A percentile compares a stretch with the other conserved stretches of the same genome.
Conservation (phyloP, 371 early-diverging fungal genomes). For the Mortierella sp. region DNA sequence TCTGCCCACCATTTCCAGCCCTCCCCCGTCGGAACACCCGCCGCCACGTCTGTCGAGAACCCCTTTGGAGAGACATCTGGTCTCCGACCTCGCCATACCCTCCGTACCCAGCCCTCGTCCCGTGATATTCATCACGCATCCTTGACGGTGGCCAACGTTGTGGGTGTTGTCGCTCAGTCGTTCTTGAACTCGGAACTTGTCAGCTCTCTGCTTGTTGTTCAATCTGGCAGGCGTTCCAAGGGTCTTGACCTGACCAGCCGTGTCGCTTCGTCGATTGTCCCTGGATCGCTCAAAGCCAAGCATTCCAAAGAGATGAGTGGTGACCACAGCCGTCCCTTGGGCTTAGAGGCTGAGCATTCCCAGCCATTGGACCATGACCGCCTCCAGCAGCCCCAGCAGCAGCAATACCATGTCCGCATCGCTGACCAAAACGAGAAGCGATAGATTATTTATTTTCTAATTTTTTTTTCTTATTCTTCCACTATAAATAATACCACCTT, state of each 20-base stretch:
- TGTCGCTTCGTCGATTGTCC: conserved; percentile 19
- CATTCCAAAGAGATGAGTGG: conserved; percentile 27
- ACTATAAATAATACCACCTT: not conserved
- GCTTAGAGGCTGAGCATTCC: conserved; percentile 20
- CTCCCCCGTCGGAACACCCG: conserved; percentile 22
- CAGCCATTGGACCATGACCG: not conserved
- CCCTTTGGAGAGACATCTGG: conserved; percentile 15
- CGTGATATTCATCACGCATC: conserved; percentile 48
- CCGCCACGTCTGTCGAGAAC: conserved; percentile 21
- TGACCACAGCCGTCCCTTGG: conserved; percentile 8
- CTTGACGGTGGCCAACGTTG: conserved; percentile 36
- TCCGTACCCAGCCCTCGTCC: conserved; percentile 46
- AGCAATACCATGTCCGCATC: conserved; percentile 19
- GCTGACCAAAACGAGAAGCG: conserved; percentile 10
- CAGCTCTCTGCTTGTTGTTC: conserved; percentile 42
- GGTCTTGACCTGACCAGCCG: conserved; percentile 12
- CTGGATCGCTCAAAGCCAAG: conserved; percentile 15
- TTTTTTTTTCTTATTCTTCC: not conserved
- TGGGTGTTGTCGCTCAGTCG: conserved; percentile 35
- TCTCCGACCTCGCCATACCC: conserved; percentile 35
- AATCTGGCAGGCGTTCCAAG: conserved; percentile 31
- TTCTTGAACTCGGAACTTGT: conserved; percentile 33
- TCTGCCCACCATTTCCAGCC: conserved; percentile 15
- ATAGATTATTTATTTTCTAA: not conserved
- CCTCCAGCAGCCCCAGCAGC: conserved; percentile 15